Evolutionary conservation across 371 early-diverging fungal genomes (phyloP).

Genomic region (Mortierella sp.): DNA sequence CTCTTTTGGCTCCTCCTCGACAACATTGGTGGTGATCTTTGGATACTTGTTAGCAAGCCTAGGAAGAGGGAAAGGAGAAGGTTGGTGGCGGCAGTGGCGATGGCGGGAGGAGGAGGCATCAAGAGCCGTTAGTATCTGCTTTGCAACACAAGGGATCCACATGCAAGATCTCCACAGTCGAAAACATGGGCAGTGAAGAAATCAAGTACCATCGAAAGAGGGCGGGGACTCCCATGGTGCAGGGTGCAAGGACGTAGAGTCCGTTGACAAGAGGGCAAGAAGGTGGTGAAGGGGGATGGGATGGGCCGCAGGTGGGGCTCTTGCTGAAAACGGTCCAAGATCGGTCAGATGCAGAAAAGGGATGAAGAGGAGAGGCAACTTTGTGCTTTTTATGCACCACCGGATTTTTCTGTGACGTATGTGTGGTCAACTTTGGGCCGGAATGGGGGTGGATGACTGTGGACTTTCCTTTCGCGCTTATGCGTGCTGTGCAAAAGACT

Average conservation of each 20-base stretch:
- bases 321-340: no score
- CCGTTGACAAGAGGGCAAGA: neutral
- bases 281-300: neutral
- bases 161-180: neutral
- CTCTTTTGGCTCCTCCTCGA: conserved; percentile 78
- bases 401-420: no score
- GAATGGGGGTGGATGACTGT: no score
- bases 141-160: neutral
- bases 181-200: neutral
- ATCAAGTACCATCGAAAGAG: conserved; percentile 74
- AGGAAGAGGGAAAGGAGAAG: neutral
- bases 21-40: conserved; percentile 81
- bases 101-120: neutral
- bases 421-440: no score
- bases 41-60: conserved; percentile 97
- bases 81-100: neutral
- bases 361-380: neutral
- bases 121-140: no score
- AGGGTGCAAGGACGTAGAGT: neutral
- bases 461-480: no score
- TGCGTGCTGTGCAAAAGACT: conserved; percentile 1
- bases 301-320: neutral
- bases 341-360: neutral
- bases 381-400: no score
- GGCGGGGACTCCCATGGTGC: conserved; percentile 85